Base-by-base conservation (phyloP, 805 yeast genomes). In the Saturnispora gosingensis region DNA sequence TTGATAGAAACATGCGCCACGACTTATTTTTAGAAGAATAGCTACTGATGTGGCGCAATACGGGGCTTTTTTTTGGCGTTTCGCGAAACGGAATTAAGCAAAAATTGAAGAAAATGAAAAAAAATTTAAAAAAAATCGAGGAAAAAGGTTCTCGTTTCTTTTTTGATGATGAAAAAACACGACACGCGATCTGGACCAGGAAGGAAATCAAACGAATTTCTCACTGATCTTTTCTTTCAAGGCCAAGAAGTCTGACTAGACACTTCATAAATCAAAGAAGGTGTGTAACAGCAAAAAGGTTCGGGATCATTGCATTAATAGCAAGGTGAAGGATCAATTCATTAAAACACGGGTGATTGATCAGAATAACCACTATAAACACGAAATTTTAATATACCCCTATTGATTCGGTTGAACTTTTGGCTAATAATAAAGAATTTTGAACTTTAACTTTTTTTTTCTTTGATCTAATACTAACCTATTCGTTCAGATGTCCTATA, bases 401-500 rank as follows among this genome's bases (percentile, higher is more conserved):
- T 35, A n/a, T 35, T 35, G 24, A 30, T 30, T 30, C 34, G 28
- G 7, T 25, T 25, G 28, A 25, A 25, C 7, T 25, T 25, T 25
- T 25, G 7, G 28, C 28, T 25, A 25, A 30, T 13, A 18, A 11
- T 38, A 38, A 20, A n/a, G 42, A 16, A 18, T 38, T 18, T 8
- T 38, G 22, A 38, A 38, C 9, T 18, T 30, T 4, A n/a, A 13
- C 20, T 13, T 18, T 20, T 30, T 30, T 43, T 44, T 30, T 18
- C 20, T 30, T 44, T 44, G 30, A n/a, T 44, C 39, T 11, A 28
- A 25, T 52, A 53, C 53, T 53, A 53, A 50, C 57, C 48, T 18
- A 16, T 32, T 45, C 22, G 65, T 18, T 16, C 50, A 72, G 79
- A 78, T 78, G 83, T 78, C 83, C 69, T 78, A 78, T 69, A 74